Percentiles rank a stretch among this genome's conserved stretches.
phyloP scores from a whole-genome alignment of 225 moss, liverwort and hornwort species.

The Polytrichum formosum region DNA sequence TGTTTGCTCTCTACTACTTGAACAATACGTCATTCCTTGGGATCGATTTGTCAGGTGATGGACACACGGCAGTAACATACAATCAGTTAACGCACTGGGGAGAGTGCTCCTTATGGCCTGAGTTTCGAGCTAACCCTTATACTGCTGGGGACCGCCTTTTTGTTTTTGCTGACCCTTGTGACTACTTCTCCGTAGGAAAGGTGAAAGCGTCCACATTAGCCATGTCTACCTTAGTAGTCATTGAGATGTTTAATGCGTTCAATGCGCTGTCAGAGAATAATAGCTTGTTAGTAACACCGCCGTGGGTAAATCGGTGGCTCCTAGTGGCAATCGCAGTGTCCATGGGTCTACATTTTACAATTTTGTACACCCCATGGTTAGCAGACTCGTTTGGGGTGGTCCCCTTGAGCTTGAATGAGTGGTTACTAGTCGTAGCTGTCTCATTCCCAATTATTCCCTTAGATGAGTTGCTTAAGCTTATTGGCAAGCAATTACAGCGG shows the following conservation, averaged over 20 bases:
- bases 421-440: conserved; percentile 39
- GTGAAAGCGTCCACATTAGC: conserved; percentile 60
- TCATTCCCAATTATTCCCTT: conserved; percentile 58
- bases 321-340: conserved; percentile 52
- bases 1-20: conserved; percentile 61
- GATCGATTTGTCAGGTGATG: conserved; percentile 46
- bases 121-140: conserved; percentile 35
- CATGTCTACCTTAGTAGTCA: conserved; percentile 52
- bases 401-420: conserved; percentile 49
- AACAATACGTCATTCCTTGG: conserved; percentile 49
- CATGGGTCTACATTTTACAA: conserved; percentile 46
- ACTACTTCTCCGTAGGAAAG: conserved; percentile 53
- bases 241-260: conserved; percentile 66
- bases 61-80: conserved; percentile 48
- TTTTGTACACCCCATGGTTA: conserved; percentile 47
- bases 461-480: conserved; percentile 52
- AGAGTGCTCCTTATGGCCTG: conserved; percentile 45
- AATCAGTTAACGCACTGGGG: conserved; percentile 51
- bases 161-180: conserved; percentile 42
- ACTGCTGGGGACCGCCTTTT: conserved; percentile 32
- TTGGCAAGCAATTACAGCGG: conserved; percentile 29
- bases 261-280: conserved; percentile 63
- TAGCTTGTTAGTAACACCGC: conserved; percentile 44
- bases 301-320: conserved; percentile 55
- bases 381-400: conserved; percentile 49